Base-by-base conservation (phyloP, 106 monocot genomes). In the Ottelia alismoides region DNA sequence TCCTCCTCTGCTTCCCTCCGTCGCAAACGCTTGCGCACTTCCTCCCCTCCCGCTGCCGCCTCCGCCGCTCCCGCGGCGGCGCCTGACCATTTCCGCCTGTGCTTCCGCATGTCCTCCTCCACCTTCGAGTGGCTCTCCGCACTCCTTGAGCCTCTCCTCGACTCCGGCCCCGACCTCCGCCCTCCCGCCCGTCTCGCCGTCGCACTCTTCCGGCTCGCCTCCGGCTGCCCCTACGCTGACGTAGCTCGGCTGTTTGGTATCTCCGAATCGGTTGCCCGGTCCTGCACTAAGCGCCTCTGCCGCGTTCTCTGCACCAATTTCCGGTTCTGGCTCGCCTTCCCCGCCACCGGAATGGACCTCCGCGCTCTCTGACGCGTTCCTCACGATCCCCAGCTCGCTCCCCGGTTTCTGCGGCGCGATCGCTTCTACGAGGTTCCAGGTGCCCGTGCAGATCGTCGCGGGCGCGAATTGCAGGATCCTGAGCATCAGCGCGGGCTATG, bases 231-330 rank as follows among this genome's bases (percentile, higher is more conserved):
- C 20, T 90, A 84, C 65, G 20, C 65, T 1, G 74, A 75, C 23
- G 61, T 84, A 22, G 71, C 84, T 21, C 17, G 11, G 57, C 74
- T 61, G 51, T 84, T 81, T 60, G 31, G 55, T 51, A 71, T 90
- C 43, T 50, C 89, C 29, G 74, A 40, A 18, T 21, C 47, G 32
- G 65, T 70, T 4, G 80, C 84, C 29, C 56, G 77, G 25, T 77
- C 67, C 84, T 80, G 65, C 53, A 30, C 72, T 31, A 53, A 55
- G n/a, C 84, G 57, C 45, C 80, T 90, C 66, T 78, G 80, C 72
- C 76, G 89, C 25, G 84, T 84, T 18, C 76, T 90, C 64, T 78
- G 78, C 72, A 84, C 84, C 51, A 90, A 90, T 52, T 90, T 80
- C 74, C 80, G 84, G 29, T 90, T 90, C 72, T 85, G 72, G 72